phyloP scores from a whole-genome alignment of 2,329 filamentous ascomycete genomes.

The Fusarium abutilonis region DNA sequence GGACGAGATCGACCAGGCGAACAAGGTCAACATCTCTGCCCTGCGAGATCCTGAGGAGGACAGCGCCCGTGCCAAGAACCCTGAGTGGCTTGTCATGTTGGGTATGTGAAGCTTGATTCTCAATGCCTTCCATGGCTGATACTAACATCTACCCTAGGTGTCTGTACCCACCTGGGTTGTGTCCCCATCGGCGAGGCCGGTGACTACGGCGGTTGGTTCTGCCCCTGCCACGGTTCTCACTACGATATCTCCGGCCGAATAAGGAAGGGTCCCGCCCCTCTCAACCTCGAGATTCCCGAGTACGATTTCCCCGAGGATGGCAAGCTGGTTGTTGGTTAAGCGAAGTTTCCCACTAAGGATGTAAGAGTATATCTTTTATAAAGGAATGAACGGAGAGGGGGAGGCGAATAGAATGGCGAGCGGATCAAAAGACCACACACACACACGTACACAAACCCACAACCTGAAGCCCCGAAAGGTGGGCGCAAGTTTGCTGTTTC shows the following conservation, averaged over 20 bases:
- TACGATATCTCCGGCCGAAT: constrained; percentile 99
- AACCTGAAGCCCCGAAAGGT: constrained; percentile 29
- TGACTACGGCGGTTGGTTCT: constrained; percentile 99
- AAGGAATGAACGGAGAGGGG: constrained; percentile 17
- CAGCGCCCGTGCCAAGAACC: constrained; percentile 93
- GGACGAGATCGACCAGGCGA: constrained; percentile 93
- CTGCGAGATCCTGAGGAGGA: constrained; percentile 94
- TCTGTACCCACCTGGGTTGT: constrained; percentile 99
- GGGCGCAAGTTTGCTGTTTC: constrained; percentile 47
- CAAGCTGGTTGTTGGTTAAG: constrained; percentile 92
- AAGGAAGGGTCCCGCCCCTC: constrained; percentile 94
- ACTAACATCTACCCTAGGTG: constrained; percentile 64
- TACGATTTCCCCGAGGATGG: constrained; percentile 95
- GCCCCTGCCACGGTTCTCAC: constrained; percentile 99
- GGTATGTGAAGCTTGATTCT: constrained; percentile 63
- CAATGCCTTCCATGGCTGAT: neutral
- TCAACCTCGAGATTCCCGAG: constrained; percentile 93
- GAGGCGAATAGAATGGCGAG: constrained; percentile 42
- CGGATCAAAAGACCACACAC: constrained; percentile 27
- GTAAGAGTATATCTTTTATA: constrained; percentile 43
- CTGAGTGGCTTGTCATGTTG: constrained; percentile 99
- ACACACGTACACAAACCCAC: constrained; percentile 21
- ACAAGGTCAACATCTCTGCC: constrained; percentile 81
- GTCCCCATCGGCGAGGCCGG: constrained; percentile 98
- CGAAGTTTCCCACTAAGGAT: constrained; percentile 24